Conservation (phyloP, 164 flowering plant species). For the Magnolia changhungtana region DNA sequence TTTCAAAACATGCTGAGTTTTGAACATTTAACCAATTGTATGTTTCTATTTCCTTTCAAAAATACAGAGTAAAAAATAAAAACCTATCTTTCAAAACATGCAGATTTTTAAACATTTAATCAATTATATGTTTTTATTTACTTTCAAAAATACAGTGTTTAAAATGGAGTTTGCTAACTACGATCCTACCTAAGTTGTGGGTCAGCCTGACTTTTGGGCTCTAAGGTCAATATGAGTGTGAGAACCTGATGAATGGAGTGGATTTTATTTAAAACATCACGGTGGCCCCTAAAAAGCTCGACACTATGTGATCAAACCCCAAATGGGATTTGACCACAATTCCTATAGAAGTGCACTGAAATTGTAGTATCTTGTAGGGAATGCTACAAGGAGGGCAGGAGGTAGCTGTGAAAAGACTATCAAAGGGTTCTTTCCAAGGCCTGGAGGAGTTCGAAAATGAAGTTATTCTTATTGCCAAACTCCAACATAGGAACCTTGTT, state of each 20-base stretch:
- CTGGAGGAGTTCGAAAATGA: constrained; percentile 5
- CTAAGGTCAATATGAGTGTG: not conserved
- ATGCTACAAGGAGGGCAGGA: not conserved
- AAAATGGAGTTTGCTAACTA: too few relatives aligned
- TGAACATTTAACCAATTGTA: too few relatives aligned
- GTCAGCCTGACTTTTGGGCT: not conserved
- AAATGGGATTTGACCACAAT: not conserved
- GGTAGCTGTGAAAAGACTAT: constrained; percentile 4
- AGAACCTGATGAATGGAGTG: not conserved
- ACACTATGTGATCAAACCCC: not conserved
- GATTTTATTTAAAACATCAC: not conserved
- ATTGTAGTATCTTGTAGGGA: not conserved
- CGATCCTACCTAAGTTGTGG: too few relatives aligned
- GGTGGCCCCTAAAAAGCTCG: not conserved
- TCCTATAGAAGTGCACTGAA: not conserved
- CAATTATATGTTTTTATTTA: too few relatives aligned
- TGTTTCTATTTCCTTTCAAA: too few relatives aligned
- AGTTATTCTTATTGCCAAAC: not conserved
- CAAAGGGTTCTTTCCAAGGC: not conserved
- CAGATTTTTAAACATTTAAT: too few relatives aligned
- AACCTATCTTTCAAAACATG: too few relatives aligned
- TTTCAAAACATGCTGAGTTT: too few relatives aligned
- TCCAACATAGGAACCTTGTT: constrained; percentile 5
- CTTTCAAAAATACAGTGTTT: too few relatives aligned
- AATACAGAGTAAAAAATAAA: too few relatives aligned